Evolutionary conservation across 306 rosid genomes (phyloP).

Genomic region (Fragaria iinumae): DNA sequence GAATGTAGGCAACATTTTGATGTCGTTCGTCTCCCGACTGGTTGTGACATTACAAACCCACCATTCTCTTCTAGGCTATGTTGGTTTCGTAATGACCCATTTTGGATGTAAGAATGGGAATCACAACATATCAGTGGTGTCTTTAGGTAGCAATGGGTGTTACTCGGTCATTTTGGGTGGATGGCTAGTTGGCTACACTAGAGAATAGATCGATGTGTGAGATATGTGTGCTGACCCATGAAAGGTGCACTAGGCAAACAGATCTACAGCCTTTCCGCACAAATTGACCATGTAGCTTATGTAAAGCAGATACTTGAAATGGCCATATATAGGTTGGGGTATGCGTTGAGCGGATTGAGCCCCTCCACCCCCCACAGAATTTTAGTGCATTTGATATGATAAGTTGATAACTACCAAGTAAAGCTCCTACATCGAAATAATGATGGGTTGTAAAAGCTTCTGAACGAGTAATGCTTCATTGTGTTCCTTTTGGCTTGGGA

Average conservation of each 20-base stretch:
- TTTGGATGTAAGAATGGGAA: neutral
- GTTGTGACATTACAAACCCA: neutral
- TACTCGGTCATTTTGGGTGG: neutral
- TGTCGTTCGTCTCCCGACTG: neutral
- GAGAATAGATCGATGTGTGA: neutral
- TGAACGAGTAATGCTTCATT: constrained; percentile 2
- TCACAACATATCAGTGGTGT: neutral
- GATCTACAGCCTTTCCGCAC: neutral
- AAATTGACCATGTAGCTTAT: neutral
- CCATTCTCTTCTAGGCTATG: neutral
- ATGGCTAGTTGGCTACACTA: neutral
- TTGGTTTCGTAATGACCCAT: neutral
- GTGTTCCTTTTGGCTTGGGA: constrained; percentile 22
- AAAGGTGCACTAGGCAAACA: neutral
- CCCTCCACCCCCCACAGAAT: neutral
- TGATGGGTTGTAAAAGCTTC: constrained; percentile 24
- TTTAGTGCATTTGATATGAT: neutral
- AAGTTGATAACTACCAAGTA: neutral
- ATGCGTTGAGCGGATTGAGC: neutral
- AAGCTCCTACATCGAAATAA: constrained; percentile 10
- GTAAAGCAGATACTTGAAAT: neutral
- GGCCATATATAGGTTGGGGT: neutral
- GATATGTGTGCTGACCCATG: neutral
- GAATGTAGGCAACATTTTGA: neutral
- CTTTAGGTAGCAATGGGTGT: neutral